Base-by-base conservation (phyloP, 768 basidiomycete species). In the Leccinum sublutescens region DNA sequence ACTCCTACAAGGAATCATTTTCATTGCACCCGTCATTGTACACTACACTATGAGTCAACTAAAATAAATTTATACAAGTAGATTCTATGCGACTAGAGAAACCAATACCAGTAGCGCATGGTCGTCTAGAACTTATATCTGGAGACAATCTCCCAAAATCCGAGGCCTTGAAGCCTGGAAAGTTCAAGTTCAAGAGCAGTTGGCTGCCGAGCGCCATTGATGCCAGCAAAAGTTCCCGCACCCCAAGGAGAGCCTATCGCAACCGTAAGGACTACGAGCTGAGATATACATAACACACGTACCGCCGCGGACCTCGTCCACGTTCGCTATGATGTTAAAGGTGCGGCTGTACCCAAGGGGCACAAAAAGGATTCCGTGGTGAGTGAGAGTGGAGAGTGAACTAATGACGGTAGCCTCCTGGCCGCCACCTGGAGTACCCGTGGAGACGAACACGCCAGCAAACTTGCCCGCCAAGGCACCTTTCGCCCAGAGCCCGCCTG, bases 381-480 rank as follows among this genome's bases (percentile, higher is more conserved):
- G 91, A 7, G 79, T 70, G 56, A 93, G 67, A 47, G 87, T 83
- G 54, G 82, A 82, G 69, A 91, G 66, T 36, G 76, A 67, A 54
- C 67, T 78, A 36, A 85, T 62, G 50, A 76, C 78, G 4, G 87
- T 89, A 4, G 77, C 60, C 66, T 87, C 88, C 64, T 94, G 92
- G n/a, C 93, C 93, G 59, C 92, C 91, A 56, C 91, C 91, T 11
- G 79, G 84, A n/a, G 79, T 76, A 1, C 80, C 88, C 1, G 88
- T 86, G 23, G 87, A 87, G 51, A 91, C 83, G 76, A 93, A 94
- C 45, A 85, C 75, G 14, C 85, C 80, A 2, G 82, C 92, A 63
- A 83, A 86, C 72, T 95, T 95, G 64, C 92, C 93, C 17, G 79
- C 73, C 53, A 95, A 77, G 2, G 73, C 77, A 21, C 91, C 86